Base-by-base conservation (phyloP, 2,329 filamentous ascomycete species). In the Whalleya microplaca region DNA sequence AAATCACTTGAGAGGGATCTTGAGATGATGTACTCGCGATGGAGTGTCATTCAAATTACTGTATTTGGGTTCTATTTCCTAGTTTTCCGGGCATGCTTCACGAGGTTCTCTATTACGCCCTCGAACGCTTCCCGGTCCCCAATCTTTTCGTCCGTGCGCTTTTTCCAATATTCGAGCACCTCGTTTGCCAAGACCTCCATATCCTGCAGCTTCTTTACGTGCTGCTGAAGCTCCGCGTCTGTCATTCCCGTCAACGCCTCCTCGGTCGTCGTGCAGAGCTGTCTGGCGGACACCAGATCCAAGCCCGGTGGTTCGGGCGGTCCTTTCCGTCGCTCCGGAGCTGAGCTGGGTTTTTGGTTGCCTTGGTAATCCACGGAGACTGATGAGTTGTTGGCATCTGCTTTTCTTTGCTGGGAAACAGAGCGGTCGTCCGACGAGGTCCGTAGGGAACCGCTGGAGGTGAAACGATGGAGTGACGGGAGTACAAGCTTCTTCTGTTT, bases 401-500 rank as follows among this genome's bases (percentile, higher is more conserved):
- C 71, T 56, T 81, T 78, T 48, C 78, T 75, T 48, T 80, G 59
- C 32, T 76, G 76, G 14, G 78, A 80, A 2, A 76, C 69, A 12
- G 78, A 79, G 18, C 80, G 78, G 4, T 78, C 80, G 57, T 86
- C 84, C 21, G 76, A 77, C 2, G 84, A 87, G 18, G 77, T 81
- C 41, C 83, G 78, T 32, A 78, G 81, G 21, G 78, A 88, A 61
- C 71, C 76, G 50, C 72, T 80, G 58, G 74, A 81, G 48, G 76
- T 81, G 71, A 73, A 66, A 16, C 71, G 73, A 53, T 78, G 77
- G 18, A 78, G 67, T 5, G 93, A 96, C 0, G 95, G 95, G 1
- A 99, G 83, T 3, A 99, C 84, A 18, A 99, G 87, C 72, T 98
- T 98, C 82, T 98, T 98, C 73, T 99, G 95, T 75, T 98, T 98